Evolutionary conservation across 192 early-diverging fungal genomes (phyloP), one percentile per base, ranked within the genome.

Genomic region (Coemansia sp.): DNA sequence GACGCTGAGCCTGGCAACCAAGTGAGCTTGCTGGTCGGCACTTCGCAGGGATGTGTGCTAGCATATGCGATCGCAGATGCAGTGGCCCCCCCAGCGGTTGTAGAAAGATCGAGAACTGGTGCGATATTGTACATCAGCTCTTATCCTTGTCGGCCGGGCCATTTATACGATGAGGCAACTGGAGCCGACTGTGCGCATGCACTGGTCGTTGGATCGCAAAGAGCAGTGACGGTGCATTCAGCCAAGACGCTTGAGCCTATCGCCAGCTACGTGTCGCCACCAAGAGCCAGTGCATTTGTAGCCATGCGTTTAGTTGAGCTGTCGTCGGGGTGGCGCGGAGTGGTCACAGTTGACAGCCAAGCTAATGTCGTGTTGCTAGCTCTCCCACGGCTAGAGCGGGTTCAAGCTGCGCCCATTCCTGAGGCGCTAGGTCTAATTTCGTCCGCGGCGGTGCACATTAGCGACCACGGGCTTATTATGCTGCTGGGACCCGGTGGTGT

Each of bases 31-130:
- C 42, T 69, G 4, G 50, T 66, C 1, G 77, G 77, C 31, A 79
- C 77, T 11, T 74, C 77, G 11, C 39, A 46, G 8, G 77, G 77
- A 19, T 62, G 67, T 33, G 65, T 79, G 13, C 33, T 70, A 24
- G 36, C 31, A 29, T 79, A 79, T n/a, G 3, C 60, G 4, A 37
- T 78, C 16, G 44, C 19, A 35, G 62, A 48, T n/a, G 4, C 0
- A 1, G 13, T 42, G 24, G 21, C 33, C 5, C 73, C 68, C 3
- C 46, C 31, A 3, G 51, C 57, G 10, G 59, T 60, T 60, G 64
- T 66, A 6, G 63, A 64, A 0, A 27, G 44, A 17, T 29, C 59
- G 5, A 42, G 59, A 14, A n/a, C 61, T 3, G 54, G 41, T 24
- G 41, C 62, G 34, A 34, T 64, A 11, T 6, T 37, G 54, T 64